phyloP scores from a whole-genome alignment of 2,329 filamentous ascomycete species.

The Botrytis medusae region DNA sequence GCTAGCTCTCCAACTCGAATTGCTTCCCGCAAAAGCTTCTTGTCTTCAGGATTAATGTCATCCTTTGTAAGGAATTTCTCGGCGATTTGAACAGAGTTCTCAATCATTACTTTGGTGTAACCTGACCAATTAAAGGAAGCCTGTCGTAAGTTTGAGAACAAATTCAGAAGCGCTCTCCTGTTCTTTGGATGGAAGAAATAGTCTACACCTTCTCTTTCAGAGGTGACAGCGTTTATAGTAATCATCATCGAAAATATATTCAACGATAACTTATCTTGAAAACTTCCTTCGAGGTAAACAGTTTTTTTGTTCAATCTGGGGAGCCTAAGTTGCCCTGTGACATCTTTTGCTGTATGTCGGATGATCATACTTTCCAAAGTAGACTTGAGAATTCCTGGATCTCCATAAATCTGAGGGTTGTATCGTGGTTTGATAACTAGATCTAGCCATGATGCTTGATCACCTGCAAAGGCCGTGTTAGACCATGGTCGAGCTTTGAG shows the following conservation, averaged over 20 bases:
- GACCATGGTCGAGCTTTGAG: conserved; percentile 78
- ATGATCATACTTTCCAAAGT: conserved; percentile 80
- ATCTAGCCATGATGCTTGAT: conserved; percentile 65
- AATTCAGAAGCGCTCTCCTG: conserved; percentile 60
- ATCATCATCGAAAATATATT: conserved; percentile 86
- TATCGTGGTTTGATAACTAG: conserved; percentile 65
- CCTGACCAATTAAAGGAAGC: conserved; percentile 83
- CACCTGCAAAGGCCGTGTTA: conserved; percentile 54
- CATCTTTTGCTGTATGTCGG: conserved; percentile 72
- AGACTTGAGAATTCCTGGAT: conserved; percentile 61
- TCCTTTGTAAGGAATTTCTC: conserved; percentile 65
- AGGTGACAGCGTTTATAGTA: conserved; percentile 83
- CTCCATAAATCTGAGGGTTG: conserved; percentile 53
- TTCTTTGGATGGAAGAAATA: conserved; percentile 86
- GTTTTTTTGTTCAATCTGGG: conserved; percentile 72
- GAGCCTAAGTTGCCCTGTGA: conserved; percentile 61
- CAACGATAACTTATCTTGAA: conserved; percentile 77
- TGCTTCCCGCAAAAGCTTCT: conserved; percentile 58
- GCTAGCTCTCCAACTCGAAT: conserved; percentile 64
- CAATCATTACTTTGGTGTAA: conserved; percentile 63
- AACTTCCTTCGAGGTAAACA: conserved; percentile 75
- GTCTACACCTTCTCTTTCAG: conserved; percentile 77
- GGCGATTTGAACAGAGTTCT: conserved; percentile 63
- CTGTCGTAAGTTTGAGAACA: conserved; percentile 78
- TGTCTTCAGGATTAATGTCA: conserved; percentile 59